Evolutionary conservation across 345 rosid species (phyloP).

Genomic region (Jatropha curcas): DNA sequence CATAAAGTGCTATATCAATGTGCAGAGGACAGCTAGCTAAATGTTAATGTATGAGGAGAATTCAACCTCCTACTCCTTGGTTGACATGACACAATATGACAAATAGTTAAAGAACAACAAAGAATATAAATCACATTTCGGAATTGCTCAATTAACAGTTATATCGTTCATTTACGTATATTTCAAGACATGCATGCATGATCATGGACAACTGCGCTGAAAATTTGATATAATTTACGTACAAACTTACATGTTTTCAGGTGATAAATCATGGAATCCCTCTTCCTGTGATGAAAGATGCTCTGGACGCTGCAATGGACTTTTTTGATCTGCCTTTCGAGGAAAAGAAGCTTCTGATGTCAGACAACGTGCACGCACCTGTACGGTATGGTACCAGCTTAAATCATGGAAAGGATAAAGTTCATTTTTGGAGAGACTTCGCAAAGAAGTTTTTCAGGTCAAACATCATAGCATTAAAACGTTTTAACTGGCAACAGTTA

Average conservation of each 20-base stretch:
- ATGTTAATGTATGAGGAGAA: neutral
- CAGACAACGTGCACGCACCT: constrained; percentile 50
- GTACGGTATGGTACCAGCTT: constrained; percentile 65
- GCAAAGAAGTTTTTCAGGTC: neutral
- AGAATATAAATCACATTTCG: neutral
- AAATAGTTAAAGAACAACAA: neutral
- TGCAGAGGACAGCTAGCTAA: neutral
- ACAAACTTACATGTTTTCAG: constrained; percentile 30
- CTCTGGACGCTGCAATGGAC: constrained; percentile 44
- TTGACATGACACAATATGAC: neutral
- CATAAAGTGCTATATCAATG: neutral
- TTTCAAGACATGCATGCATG: constrained; percentile 17
- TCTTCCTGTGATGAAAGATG: constrained; percentile 35
- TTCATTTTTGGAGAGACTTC: constrained; percentile 69
- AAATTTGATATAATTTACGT: neutral
- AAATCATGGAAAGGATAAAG: constrained; percentile 49
- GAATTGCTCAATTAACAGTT: neutral
- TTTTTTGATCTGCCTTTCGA: constrained; percentile 59
- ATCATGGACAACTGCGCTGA: neutral
- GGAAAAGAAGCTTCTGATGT: constrained; percentile 48
- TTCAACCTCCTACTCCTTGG: neutral
- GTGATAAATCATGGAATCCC: constrained; percentile 55
- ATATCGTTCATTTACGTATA: neutral
- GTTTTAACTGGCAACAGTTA: neutral
- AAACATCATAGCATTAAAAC: neutral